Evolutionary conservation across 2,329 filamentous ascomycete genomes (phyloP), one percentile per base, ranked within the genome.

Genomic region (Neospermospora avenae): DNA sequence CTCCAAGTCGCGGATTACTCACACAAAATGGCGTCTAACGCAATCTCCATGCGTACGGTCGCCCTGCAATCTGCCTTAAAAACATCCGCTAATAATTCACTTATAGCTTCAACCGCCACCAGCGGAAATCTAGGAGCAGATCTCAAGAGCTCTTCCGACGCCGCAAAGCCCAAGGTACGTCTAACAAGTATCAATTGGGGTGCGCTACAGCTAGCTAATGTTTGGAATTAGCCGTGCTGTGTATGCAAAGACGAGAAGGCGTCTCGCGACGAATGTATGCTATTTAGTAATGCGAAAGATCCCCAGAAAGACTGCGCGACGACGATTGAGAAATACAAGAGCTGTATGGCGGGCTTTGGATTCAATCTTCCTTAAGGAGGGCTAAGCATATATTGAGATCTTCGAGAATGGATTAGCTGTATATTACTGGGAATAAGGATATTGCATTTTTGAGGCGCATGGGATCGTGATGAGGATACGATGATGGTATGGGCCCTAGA

Each of bases 231-330:
- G 91, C 93, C 93, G 45, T 98, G 95, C 84, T 98, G 95, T 74
- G 95, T 98, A 31, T 99, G 95, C 85, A 97, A 93, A 74, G 86
- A 95, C 46, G 92, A 99, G 76, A 99, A 99, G 77, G 82, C 90
- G 41, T 84, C 84, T 69, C 91, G 95, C 65, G 95, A 99, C 78
- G 93, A 99, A 77, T 99, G 95, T 81, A 98, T 99, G 93, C 89
- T 99, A 59, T 97, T 98, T 80, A 96, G 91, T 58, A 92, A 85
- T 64, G 83, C 90, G 63, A 82, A 87, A 71, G 89, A 97, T 73
- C 91, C 95, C 41, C 84, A 90, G 70, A 82, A 85, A 71, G 92
- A 96, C 71, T 99, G 95, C 82, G 83, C 87, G 75, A 83, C 87
- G 54, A 83, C 91, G 64, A 89, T 99, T 65, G 85, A 91, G 28